A percentile compares a stretch with the other conserved stretches of the same genome.
These are phyloP conservation scores for Penstemon barbatus DNA, from an alignment of 257 asterid genomes.

Conservation along the genomic window DNA sequence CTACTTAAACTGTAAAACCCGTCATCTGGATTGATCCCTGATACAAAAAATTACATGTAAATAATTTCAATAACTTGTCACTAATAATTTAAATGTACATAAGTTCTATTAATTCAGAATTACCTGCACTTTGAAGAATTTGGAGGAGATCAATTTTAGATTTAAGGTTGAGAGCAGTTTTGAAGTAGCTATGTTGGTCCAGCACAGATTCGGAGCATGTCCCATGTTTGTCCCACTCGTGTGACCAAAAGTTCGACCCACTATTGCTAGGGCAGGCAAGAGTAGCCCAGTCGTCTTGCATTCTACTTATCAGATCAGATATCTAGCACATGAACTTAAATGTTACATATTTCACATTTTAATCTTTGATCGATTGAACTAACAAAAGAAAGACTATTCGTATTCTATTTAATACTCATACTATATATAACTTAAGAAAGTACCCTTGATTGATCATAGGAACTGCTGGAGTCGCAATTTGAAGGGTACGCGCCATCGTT, in stretches of 20 bases:
- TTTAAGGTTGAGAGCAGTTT: constrained; percentile 54
- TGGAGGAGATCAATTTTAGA: constrained; percentile 48
- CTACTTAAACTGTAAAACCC: constrained; percentile 47
- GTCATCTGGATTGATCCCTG: constrained; percentile 61
- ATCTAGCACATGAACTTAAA: constrained; percentile 32
- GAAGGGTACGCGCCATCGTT: constrained; percentile 78
- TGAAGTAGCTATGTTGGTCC: constrained; percentile 59
- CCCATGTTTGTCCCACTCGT: constrained; percentile 82
- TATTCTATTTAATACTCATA: too few relatives aligned
- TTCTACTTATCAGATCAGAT: constrained; percentile 57
- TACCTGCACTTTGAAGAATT: constrained; percentile 54
- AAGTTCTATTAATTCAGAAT: not conserved
- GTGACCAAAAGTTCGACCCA: constrained; percentile 70
- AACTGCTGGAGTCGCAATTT: constrained; percentile 57
- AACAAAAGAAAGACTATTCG: not conserved
- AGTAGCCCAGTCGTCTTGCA: constrained; percentile 68
- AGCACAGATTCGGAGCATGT: constrained; percentile 57
- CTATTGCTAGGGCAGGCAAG: constrained; percentile 67
- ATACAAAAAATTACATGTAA: not conserved
- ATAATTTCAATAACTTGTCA: not conserved
- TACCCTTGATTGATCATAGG: constrained; percentile 67
- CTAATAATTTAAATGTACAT: too few relatives aligned
- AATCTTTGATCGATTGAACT: too few relatives aligned
- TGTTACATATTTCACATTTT: too few relatives aligned
- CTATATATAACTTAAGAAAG: not conserved